These are phyloP conservation scores for Pleurotus eryngii DNA, from an alignment of 768 basidiomycete genomes.

Conservation along the genomic window DNA sequence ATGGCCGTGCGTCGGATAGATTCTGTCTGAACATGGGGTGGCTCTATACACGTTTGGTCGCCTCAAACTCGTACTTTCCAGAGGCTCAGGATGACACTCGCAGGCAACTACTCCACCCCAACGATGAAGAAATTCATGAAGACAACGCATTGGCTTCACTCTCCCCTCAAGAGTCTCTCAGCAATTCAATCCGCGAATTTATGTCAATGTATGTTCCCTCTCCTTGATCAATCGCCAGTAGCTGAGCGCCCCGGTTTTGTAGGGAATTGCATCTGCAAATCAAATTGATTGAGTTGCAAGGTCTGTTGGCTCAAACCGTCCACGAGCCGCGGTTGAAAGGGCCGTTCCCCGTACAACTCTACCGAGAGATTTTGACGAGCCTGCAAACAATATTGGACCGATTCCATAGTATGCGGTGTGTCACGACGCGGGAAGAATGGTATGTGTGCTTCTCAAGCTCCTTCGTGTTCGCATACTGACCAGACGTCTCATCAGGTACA, in stretches of 20 bases:
- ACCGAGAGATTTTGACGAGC: slow-evolving; percentile 78
- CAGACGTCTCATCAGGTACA: slow-evolving; percentile 49
- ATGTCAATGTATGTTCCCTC: slow-evolving; percentile 77
- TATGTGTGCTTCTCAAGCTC: slow-evolving; percentile 26
- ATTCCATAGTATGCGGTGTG: slow-evolving; percentile 94
- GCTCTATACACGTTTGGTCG: slow-evolving; percentile 90
- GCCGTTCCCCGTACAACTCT: slow-evolving; percentile 85
- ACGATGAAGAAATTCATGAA: slow-evolving; percentile 17
- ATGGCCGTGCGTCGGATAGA: slow-evolving; percentile 33
- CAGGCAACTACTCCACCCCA: slow-evolving; percentile 9
- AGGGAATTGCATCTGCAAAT: slow-evolving; percentile 97
- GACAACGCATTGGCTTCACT: slow-evolving; percentile 23
- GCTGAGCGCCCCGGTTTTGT: background rate
- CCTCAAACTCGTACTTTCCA: slow-evolving; percentile 75
- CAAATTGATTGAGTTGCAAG: slow-evolving; percentile 82
- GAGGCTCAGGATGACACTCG: slow-evolving; percentile 30
- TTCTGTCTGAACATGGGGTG: slow-evolving; percentile 93
- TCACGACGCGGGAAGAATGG: slow-evolving; percentile 97
- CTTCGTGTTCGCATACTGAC: too few species aligned
- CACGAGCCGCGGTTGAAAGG: slow-evolving; percentile 96
- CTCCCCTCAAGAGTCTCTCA: slow-evolving; percentile 37
- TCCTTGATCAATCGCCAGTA: too few species aligned
- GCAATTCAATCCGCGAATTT: slow-evolving; percentile 74
- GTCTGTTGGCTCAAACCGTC: slow-evolving; percentile 81
- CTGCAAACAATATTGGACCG: slow-evolving; percentile 84